These are phyloP conservation scores for Canavalia gladiata DNA, from an alignment of 306 rosid species.

Conservation along the genomic window DNA sequence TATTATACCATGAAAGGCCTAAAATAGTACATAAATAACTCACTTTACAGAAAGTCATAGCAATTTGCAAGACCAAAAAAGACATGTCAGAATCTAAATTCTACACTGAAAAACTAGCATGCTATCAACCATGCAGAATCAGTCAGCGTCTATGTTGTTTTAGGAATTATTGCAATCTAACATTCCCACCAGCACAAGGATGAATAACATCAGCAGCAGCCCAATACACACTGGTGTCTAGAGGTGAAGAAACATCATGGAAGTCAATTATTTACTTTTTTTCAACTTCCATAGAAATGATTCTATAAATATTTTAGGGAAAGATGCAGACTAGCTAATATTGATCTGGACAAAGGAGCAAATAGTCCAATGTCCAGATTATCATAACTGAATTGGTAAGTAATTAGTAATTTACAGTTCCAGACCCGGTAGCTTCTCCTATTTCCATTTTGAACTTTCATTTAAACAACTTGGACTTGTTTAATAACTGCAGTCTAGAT, in stretches of 20 bases:
- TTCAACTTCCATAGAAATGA: constrained; percentile 8
- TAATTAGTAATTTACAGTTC: neutral
- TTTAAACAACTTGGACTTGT: neutral
- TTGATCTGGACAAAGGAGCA: neutral
- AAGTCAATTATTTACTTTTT: neutral
- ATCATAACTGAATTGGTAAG: neutral
- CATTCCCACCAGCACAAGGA: constrained; percentile 6
- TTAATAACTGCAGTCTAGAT: neutral
- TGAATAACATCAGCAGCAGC: neutral
- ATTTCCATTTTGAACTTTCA: neutral
- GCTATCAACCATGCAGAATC: constrained; percentile 8
- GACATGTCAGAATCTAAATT: constrained; percentile 24
- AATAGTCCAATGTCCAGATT: neutral
- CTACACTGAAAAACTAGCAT: neutral
- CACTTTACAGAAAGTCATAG: neutral
- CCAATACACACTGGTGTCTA: no score
- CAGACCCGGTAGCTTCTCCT: neutral
- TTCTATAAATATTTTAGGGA: neutral
- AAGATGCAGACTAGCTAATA: constrained; percentile 5
- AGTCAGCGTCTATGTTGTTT: neutral
- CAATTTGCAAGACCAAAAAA: neutral
- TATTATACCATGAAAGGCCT: neutral
- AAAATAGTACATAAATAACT: neutral
- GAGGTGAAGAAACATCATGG: neutral
- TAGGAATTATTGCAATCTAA: neutral